These are phyloP conservation scores for Orobanche coerulescens DNA, from an alignment of 257 asterid species.

Conservation along the genomic window DNA sequence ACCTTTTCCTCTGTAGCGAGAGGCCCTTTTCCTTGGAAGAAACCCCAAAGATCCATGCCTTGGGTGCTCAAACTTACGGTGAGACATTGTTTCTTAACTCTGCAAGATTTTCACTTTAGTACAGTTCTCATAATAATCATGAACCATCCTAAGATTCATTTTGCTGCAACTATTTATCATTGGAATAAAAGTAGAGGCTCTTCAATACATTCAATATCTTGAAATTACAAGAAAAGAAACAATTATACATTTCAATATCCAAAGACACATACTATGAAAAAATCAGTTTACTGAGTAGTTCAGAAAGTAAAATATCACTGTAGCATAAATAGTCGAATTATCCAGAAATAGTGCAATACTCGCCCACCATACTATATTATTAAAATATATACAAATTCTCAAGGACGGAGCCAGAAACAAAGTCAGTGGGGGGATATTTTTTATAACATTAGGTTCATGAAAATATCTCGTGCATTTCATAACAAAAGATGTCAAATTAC, in stretches of 20 bases:
- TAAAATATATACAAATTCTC: no score
- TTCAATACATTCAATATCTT: background rate
- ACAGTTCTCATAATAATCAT: background rate
- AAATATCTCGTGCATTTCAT: no score
- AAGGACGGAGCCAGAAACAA: no score
- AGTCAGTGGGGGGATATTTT: no score
- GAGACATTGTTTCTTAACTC: conserved; percentile 50
- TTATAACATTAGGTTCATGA: no score
- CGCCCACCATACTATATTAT: no score
- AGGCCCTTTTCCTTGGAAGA: conserved; percentile 75
- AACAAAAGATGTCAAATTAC: no score
- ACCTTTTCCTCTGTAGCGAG: conserved; percentile 87
- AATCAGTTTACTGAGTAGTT: no score
- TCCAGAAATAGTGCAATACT: no score
- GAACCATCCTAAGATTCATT: background rate
- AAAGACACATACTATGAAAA: background rate
- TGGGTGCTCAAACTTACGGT: conserved; percentile 90
- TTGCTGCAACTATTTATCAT: background rate
- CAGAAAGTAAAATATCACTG: no score
- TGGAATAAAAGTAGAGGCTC: background rate
- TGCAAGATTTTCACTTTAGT: conserved; percentile 35
- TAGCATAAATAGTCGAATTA: no score
- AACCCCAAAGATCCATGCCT: conserved; percentile 89
- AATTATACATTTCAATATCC: no score
- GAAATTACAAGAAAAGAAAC: background rate